Conservation (phyloP, 257 asterid species). For the Gardenia jasminoides region DNA sequence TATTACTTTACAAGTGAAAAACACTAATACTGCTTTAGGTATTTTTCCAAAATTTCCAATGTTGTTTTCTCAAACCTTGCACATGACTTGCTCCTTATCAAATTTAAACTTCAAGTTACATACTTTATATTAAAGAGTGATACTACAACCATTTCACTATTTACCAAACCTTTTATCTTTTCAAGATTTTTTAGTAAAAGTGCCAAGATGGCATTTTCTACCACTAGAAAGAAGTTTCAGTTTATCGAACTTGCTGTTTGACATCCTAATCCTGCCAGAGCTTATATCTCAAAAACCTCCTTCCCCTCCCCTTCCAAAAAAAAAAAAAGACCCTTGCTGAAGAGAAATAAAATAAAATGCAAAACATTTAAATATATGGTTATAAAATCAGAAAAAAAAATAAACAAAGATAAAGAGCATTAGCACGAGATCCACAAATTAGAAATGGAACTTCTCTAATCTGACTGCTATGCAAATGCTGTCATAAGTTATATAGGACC, state of each 20-base stretch:
- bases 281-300: too few species aligned
- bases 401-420: too few species aligned
- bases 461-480: background rate
- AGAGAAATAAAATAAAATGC: too few species aligned
- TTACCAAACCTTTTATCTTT: too few species aligned
- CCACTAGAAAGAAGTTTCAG: background rate
- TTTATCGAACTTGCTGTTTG: too few species aligned
- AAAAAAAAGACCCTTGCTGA: too few species aligned
- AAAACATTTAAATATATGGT: too few species aligned
- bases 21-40: background rate
- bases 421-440: too few species aligned
- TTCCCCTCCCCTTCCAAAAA: too few species aligned
- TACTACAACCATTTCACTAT: background rate
- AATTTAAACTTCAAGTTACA: background rate
- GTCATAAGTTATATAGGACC: background rate
- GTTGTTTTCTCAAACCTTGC: background rate
- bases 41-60: background rate
- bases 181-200: too few species aligned
- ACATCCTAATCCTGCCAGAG: too few species aligned
- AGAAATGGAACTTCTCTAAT: background rate
- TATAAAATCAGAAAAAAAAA: too few species aligned
- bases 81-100: background rate
- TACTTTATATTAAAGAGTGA: background rate
- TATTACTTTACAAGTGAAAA: background rate
- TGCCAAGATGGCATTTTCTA: background rate